Conservation (phyloP, 352 stramenopile genomes). For the Globisporangium acanthophoron region DNA sequence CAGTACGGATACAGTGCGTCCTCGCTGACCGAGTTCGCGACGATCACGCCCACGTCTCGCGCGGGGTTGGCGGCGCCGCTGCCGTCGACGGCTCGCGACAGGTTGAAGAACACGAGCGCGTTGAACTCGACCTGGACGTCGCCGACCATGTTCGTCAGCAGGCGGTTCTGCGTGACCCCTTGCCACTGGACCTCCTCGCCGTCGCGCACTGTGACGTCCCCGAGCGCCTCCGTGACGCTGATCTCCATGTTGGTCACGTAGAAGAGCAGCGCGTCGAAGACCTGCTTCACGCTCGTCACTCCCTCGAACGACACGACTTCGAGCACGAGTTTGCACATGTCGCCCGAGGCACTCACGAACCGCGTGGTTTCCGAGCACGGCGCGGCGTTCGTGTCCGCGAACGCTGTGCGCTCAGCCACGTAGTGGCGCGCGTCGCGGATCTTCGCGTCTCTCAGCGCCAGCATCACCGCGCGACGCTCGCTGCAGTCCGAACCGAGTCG, state of each 20-base stretch:
- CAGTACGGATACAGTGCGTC: background rate
- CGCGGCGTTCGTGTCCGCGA: background rate
- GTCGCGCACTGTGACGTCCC: background rate
- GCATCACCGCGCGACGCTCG: background rate
- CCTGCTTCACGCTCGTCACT: background rate
- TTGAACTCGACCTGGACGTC: conserved; percentile 3
- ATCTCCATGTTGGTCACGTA: conserved; percentile 5
- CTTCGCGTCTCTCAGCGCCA: background rate
- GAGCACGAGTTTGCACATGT: background rate
- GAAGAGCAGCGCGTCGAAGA: conserved; percentile 3
- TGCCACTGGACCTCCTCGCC: background rate
- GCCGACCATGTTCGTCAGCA: background rate
- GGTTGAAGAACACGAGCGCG: conserved; percentile 1
- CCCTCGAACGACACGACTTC: background rate
- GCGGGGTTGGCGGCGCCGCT: background rate
- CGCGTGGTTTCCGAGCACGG: background rate
- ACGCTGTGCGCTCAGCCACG: background rate
- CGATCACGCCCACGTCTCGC: background rate
- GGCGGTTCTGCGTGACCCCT: conserved; percentile 1
- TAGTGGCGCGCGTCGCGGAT: background rate
- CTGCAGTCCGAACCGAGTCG: background rate
- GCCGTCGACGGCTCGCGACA: background rate
- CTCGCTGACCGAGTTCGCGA: background rate
- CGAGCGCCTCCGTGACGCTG: conserved; percentile 1
- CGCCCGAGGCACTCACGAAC: background rate